Base-by-base conservation (phyloP, 305 asterid genomes). In the Nicotiana rustica region DNA sequence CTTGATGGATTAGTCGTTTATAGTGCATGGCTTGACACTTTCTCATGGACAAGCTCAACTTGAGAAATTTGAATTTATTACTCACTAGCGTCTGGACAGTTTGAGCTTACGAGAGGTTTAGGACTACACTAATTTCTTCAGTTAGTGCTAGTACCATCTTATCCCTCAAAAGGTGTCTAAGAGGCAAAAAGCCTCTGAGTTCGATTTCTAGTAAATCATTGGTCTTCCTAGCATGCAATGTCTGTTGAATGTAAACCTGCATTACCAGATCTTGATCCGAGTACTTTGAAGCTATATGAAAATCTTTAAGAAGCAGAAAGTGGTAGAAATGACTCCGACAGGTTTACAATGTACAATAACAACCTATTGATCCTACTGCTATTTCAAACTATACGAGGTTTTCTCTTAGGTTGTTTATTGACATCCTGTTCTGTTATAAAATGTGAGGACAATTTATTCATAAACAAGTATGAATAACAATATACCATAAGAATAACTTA, bases 101-200 rank as follows among this genome's bases (percentile, higher is more conserved):
- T 52, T 52, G 65, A 52, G 2, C 47, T 52, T 75, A 52, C 0
- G 15, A 18, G 80, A 75, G 65, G 29, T 29, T 75, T 52, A 29
- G 47, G 65, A 52, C 65, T 75, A 75, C 65, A 75, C 31, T 52
- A 55, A 75, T 75, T 75, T 75, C 64, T 75, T 75, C 64, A 75
- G 55, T 75, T 75, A 49, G n/a, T 14, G 25, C 79, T 55, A 14
- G 61, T 75, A 52, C 79, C 55, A 75, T 60, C 19, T 75, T 52
- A 13, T 52, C 47, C 79, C 47, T 14, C 79, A 25, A 75, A 75
- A 49, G 41, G 65, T 52, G 65, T 47, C 31, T 75, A 75, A 75
- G 64, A 75, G 55, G 55, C 65, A 25, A 75, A 75, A 25, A 52
- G 25, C 65, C 65, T 52, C 17, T 15, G 44, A 75, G 79, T 25